Evolutionary conservation across 208 protist genomes (phyloP), one percentile per base, ranked within the genome.

Genomic region (Zelonia costaricensis): DNA sequence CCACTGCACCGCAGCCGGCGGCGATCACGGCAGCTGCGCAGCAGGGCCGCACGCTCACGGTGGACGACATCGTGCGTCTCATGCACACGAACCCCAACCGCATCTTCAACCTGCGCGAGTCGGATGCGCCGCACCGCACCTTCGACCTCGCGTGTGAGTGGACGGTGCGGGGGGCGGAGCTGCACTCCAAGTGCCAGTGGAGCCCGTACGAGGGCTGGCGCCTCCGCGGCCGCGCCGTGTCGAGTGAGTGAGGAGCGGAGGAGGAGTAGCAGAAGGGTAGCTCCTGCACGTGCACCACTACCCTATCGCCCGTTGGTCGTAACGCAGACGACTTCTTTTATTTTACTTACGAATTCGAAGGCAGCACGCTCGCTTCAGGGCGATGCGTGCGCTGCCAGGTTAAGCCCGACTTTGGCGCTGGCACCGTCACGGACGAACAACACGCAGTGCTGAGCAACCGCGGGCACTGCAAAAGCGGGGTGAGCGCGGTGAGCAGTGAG

Each of bases 161-260:
- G 82, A 63, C 54, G n/a, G 87, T 96, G 18, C 55, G 74, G 12
- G 80, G 85, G 38, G 55, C 58, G 27, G 61, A 74, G 46, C 72
- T 96, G 58, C 76, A 91, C 55, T 92, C 84, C 27, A 96, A 93
- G 67, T 93, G 86, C 61, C 53, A 56, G 23, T 96, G 91, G 87
- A 87, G 83, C n/a, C 91, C 86, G 6, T 96, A 94, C 49, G 64
- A 91, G 23, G 87, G 87, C 47, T 91, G 83, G 81, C 63, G 36
- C 40, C 75, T 96, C 31, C 47, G 76, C 16, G 87, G 83, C 9
- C 91, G 86, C 25, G 78, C 72, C 5, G 0, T 86, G 30, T 57
- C 46, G 0, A 33, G 20, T 3, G 13, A 66, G 39, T 57, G 18
- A 40, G 28, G n/a, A 3, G 38, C 1, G 20, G 12, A n/a, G 25